Evolutionary conservation across 495 filamentous ascomycete species (phyloP).

Genomic region (Hypoxylon subgilvum): DNA sequence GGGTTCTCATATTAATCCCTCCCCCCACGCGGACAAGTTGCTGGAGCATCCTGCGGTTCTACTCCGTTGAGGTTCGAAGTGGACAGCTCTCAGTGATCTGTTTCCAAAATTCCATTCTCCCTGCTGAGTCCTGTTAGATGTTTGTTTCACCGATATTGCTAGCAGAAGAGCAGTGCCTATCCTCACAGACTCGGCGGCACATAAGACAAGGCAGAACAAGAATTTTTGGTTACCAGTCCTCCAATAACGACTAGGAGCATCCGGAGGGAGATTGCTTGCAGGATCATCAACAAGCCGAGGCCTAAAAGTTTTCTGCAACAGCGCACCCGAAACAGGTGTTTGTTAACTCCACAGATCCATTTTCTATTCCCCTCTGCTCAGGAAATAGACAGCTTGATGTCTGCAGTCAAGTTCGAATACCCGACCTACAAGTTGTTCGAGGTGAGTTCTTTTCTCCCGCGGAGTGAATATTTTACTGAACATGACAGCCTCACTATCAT

Average conservation of each 20-base stretch:
- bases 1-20: conserved; percentile 41
- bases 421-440: conserved; percentile 59
- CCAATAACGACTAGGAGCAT: not conserved
- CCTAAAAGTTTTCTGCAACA: conserved; percentile 34
- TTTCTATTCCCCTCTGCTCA: conserved; percentile 8
- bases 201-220: conserved; percentile 39
- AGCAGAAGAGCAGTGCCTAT: conserved; percentile 28
- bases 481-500: conserved; percentile 53
- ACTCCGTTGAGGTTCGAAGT: conserved; percentile 30
- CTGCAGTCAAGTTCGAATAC: conserved; percentile 55
- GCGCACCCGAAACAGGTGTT: conserved; percentile 43
- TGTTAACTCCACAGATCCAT: conserved; percentile 24
- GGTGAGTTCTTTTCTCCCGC: too few relatives aligned
- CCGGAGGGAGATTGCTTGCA: not conserved
- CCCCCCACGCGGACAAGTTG: conserved; percentile 30
- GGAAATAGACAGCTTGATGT: conserved; percentile 57
- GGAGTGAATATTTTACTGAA: conserved; percentile 8
- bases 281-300: conserved; percentile 18
- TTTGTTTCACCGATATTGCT: conserved; percentile 37
- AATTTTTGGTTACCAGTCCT: conserved; percentile 1
- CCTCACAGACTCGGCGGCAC: conserved; percentile 32
- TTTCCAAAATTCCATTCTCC: conserved; percentile 24
- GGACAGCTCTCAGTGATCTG: conserved; percentile 15
- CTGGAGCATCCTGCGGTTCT: conserved; percentile 34
- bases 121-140: conserved; percentile 25